Conservation (phyloP, 2,329 filamentous ascomycete species). For the Scytalidium lignicola region DNA sequence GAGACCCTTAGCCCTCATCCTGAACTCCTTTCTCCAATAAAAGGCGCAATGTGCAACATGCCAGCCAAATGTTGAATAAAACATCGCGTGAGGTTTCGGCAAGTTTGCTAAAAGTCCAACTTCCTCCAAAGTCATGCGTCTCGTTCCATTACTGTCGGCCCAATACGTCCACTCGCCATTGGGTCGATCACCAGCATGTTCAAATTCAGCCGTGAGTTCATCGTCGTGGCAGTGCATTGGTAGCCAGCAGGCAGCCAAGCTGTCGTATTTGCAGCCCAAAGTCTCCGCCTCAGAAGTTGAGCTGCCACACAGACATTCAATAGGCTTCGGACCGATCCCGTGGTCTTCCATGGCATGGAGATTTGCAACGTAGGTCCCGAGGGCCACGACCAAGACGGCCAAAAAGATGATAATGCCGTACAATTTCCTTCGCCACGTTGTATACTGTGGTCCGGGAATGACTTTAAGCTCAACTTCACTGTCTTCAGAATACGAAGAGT, state of each 20-base stretch:
- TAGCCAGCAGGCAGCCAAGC: constrained; percentile 31
- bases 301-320: constrained; percentile 28
- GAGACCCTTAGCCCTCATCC: constrained; percentile 9
- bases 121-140: constrained; percentile 10
- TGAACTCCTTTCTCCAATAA: constrained; percentile 28
- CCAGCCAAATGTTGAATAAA: constrained; percentile 22
- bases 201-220: constrained; percentile 29
- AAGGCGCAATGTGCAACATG: constrained; percentile 29
- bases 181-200: constrained; percentile 22
- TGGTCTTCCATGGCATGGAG: too few species aligned
- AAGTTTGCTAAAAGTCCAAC: constrained; percentile 16
- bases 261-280: constrained; percentile 29
- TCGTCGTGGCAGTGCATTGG: constrained; percentile 29
- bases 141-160: constrained; percentile 22
- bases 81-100: constrained; percentile 6
- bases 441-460: too few species aligned
- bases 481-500: too few species aligned
- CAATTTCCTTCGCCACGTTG: too few species aligned
- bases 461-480: too few species aligned
- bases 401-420: too few species aligned
- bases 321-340: too few species aligned
- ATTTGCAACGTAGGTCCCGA: too few species aligned
- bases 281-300: constrained; percentile 23
- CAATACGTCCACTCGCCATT: constrained; percentile 30
- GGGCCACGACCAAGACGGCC: too few species aligned